These are phyloP conservation scores for Globisporangium splendens DNA, from an alignment of 352 stramenopile genomes.

Conservation along the genomic window DNA sequence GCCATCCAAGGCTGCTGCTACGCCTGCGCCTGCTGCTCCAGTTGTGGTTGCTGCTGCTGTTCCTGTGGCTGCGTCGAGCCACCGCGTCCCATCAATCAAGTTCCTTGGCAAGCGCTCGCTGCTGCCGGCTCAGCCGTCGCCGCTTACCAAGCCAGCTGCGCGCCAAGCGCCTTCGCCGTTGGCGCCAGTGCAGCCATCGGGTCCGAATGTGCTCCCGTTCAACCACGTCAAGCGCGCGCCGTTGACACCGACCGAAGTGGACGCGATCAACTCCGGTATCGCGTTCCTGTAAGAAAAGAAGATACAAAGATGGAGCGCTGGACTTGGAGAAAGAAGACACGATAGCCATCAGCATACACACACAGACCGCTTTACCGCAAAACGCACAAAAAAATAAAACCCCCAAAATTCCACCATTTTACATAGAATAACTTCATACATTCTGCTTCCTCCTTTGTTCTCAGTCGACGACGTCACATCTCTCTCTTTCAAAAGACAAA, in stretches of 20 bases:
- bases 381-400: constrained; percentile 1
- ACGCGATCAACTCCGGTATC: constrained; percentile 79
- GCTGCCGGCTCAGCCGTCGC: constrained; percentile 38
- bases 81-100: constrained; percentile 59
- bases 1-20: constrained; percentile 11
- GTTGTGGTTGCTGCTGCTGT: constrained; percentile 10
- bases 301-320: no score
- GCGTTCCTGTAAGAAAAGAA: constrained; percentile 52
- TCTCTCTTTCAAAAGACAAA: constrained; percentile 1
- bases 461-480: no score
- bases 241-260: constrained; percentile 58
- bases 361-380: neutral
- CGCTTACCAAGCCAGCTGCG: constrained; percentile 19
- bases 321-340: neutral
- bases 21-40: constrained; percentile 5
- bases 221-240: constrained; percentile 58
- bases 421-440: constrained; percentile 16
- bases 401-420: constrained; percentile 14
- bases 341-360: neutral
- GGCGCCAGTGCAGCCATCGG: constrained; percentile 47
- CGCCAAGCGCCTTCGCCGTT: constrained; percentile 15
- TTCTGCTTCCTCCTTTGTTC: neutral
- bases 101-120: constrained; percentile 74
- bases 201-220: constrained; percentile 62
- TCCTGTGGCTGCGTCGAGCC: constrained; percentile 18